These are phyloP conservation scores for Rhododendron mucronatum DNA, from an alignment of 148 eudicot species.

Conservation along the genomic window DNA sequence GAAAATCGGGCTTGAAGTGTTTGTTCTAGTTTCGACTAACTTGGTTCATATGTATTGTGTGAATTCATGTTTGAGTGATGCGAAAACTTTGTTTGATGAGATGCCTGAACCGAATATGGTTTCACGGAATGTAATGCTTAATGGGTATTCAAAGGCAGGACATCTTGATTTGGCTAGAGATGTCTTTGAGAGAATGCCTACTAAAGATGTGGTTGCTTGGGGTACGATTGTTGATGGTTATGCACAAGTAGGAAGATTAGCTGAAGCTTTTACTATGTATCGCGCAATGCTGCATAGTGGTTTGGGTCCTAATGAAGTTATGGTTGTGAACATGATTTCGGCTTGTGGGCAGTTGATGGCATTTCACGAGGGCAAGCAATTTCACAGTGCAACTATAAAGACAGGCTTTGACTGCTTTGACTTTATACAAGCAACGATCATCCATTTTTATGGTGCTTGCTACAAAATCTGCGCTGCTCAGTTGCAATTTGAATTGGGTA, in stretches of 20 bases:
- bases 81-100: constrained; percentile 51
- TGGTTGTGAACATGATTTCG: constrained; percentile 71
- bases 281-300: constrained; percentile 46
- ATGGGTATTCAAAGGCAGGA: constrained; percentile 71
- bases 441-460: constrained; percentile 78
- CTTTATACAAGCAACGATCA: constrained; percentile 67
- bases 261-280: constrained; percentile 62
- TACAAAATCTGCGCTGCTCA: constrained; percentile 43
- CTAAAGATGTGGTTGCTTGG: constrained; percentile 77
- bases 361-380: constrained; percentile 59
- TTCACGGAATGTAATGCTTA: constrained; percentile 87
- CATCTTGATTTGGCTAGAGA: constrained; percentile 47
- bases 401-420: constrained; percentile 53
- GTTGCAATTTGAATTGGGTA: constrained; percentile 61
- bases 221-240: constrained; percentile 74
- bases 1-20: constrained; percentile 53
- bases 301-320: constrained; percentile 63
- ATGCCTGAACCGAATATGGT: constrained; percentile 70
- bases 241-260: constrained; percentile 41
- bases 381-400: constrained; percentile 53
- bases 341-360: constrained; percentile 58
- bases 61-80: constrained; percentile 45
- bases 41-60: constrained; percentile 61
- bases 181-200: constrained; percentile 60
- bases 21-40: constrained; percentile 63